Evolutionary conservation across 306 rosid species (phyloP), one percentile per base, ranked within the genome.

Genomic region (Mucuna pruriens): DNA sequence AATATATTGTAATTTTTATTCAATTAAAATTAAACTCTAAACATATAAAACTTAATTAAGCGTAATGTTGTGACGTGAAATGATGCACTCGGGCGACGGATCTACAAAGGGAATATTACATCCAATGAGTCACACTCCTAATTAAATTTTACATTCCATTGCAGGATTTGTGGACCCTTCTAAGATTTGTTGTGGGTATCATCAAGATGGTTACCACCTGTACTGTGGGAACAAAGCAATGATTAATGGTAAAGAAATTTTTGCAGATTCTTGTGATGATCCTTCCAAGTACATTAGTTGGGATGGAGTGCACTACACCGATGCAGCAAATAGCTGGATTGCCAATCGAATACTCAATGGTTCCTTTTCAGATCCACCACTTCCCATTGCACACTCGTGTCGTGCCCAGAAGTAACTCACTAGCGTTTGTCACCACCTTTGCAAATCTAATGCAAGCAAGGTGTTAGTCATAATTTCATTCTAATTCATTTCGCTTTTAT

Each of bases 241-340:
- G 23, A 61, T 88, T 52, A 89, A 92, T 36, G 97, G 95, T 0
- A 92, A 78, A 19, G 84, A 90, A 22, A 55, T 90, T 0, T 79
- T 82, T 45, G 86, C 91, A 1, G 87, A 85, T 61, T 87, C 97
- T 1, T 94, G 98, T 67, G 80, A 82, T 75, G 90, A 94, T 82
- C 97, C 98, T 58, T 94, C 94, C 2, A 61, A 63, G 63, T 61
- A 89, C 49, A 87, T 94, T 4, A 94, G 97, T 22, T 94, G 98
- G 98, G 98, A 94, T 87, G 97, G 98, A 0, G 93, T 94, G 8
- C 98, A 92, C 80, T 90, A 94, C 79, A 90, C 94, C 0, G 97
- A 92, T 52, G 92, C 96, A 44, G 97, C 97, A 16, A 92, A 94
- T 68, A 57, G 12, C 11, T 94, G 98, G 98, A 76, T 92, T 74